Base-by-base conservation (phyloP, 371 early-diverging fungal genomes). In the Umbelopsis sp. region DNA sequence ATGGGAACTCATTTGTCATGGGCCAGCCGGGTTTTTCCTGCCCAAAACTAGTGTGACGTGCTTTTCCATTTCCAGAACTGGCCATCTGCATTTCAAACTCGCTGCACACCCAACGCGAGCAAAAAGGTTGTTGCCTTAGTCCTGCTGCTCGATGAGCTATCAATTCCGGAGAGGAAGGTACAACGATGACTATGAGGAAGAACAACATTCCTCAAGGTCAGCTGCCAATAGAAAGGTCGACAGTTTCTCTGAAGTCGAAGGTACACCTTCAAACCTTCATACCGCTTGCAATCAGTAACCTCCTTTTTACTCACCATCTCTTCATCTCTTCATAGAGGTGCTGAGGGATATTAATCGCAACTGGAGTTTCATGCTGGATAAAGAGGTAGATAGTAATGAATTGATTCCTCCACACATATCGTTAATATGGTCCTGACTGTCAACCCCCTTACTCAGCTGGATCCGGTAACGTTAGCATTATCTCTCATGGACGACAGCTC, bases 401-500 rank as follows among this genome's bases (percentile, higher is more conserved):
- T 20, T n/a, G n/a, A 11, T 44, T 20, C 20, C n/a, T 24, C 25
- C n/a, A 9, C 45, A 41, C 62, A 12, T 29, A 12, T 18, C 22
- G n/a, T 8, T 16, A 12, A 73, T 70, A 37, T 18, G 12, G 41
- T 41, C 41, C 41, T 41, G 41, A 41, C 41, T 12, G 12, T 7
- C 12, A 5, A 7, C 41, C 41, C 41, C 12, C 3, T 37, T 1
- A 11, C 8, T 57, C 22, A 93, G 94, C 96, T 95, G 79, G 96
- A 96, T 81, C 95, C 97, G 32, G 94, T 96, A 0, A 89, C 94
- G 5, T 79, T 94, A 57, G 93, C 97, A 18, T 77, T 97, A 22
- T 90, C 91, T 35, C 76, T 97, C 65, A 88, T 95, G 86, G 97
- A 97, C 73, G 86, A 89, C 44, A 93, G 95, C 77, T 91, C 92